Percentiles rank a stretch among this genome's conserved stretches.
These are phyloP conservation scores for Trifolium dubium DNA, from an alignment of 306 rosid species.

Conservation along the genomic window DNA sequence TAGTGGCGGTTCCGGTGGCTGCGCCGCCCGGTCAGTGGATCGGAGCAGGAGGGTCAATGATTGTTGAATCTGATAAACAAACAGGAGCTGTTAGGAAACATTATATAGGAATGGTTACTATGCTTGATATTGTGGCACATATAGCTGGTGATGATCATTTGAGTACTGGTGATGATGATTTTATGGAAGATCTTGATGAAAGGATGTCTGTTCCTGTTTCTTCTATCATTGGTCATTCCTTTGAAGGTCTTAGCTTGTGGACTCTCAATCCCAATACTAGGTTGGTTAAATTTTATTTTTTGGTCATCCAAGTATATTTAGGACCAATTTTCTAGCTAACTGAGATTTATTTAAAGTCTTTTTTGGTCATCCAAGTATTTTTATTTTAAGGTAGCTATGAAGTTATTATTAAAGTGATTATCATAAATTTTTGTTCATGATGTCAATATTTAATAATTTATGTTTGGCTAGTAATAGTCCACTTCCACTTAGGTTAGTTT, in stretches of 20 bases:
- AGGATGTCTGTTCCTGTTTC: constrained; percentile 73
- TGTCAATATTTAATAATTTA: too few relatives aligned
- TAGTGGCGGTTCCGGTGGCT: constrained; percentile 84
- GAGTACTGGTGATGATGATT: constrained; percentile 36
- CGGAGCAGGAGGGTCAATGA: constrained; percentile 92
- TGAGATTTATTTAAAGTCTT: too few relatives aligned
- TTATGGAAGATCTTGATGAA: constrained; percentile 57
- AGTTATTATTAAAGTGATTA: too few relatives aligned
- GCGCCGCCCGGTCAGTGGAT: constrained; percentile 97
- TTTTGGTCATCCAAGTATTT: too few relatives aligned
- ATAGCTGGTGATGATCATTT: constrained; percentile 69
- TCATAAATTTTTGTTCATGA: too few relatives aligned
- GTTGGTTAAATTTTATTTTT: constrained; percentile 35
- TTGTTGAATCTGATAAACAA: constrained; percentile 77
- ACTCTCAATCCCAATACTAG: constrained; percentile 82
- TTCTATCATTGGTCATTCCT: constrained; percentile 68
- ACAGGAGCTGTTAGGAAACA: constrained; percentile 70
- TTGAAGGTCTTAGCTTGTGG: constrained; percentile 88
- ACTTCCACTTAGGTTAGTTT: too few relatives aligned
- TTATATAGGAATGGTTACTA: constrained; percentile 87
- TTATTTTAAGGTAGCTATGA: too few relatives aligned
- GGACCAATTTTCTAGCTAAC: too few relatives aligned
- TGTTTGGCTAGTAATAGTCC: too few relatives aligned
- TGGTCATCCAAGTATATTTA: too few relatives aligned
- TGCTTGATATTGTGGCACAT: constrained; percentile 85